phyloP scores from a whole-genome alignment of 176 grass and related monocot species.

The Otatea glauca region DNA sequence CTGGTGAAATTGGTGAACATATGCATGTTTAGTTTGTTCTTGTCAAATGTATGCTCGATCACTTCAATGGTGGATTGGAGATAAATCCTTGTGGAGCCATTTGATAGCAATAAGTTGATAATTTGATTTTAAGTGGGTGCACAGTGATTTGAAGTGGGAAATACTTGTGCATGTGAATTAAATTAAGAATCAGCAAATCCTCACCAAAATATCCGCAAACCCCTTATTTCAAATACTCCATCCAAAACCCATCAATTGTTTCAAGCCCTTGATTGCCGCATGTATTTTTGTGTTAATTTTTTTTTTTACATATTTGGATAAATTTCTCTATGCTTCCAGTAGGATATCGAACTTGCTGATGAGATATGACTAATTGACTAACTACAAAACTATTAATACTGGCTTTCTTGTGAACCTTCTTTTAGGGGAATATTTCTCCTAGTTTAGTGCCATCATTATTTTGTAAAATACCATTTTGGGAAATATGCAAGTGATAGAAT shows the following conservation, averaged over 20 bases:
- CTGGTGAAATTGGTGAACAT: background rate
- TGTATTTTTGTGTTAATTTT: background rate
- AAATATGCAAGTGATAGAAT: background rate
- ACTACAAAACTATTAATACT: background rate
- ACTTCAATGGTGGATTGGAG: background rate
- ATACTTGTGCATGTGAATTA: background rate
- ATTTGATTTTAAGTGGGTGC: background rate
- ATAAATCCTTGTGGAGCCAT: background rate
- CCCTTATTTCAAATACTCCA: background rate
- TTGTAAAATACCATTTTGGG: background rate
- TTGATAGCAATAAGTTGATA: background rate
- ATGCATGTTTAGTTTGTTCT: background rate
- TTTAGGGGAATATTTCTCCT: background rate
- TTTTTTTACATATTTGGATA: background rate
- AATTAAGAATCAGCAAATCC: background rate
- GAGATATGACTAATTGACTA: background rate
- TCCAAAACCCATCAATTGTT: background rate
- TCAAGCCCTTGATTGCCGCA: background rate
- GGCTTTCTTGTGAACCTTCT: background rate
- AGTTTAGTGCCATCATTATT: background rate
- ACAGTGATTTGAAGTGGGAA: background rate
- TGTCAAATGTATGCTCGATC: background rate
- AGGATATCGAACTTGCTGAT: background rate
- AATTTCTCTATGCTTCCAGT: background rate
- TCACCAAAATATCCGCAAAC: background rate